Base-by-base conservation (phyloP, 2,329 filamentous ascomycete genomes). In the Cytospora piceae region DNA sequence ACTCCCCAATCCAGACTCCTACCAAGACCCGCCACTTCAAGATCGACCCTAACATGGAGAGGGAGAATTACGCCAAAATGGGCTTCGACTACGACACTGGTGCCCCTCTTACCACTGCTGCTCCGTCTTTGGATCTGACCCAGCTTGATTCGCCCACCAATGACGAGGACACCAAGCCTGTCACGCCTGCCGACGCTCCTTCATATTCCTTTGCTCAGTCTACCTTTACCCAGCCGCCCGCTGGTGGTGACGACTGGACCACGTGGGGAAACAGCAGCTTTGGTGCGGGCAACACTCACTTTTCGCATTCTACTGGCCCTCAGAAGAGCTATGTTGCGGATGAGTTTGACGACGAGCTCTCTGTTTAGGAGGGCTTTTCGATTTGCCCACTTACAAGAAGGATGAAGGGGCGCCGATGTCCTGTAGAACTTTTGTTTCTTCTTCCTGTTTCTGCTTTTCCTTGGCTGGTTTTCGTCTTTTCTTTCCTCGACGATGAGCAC, bases 91-190 rank as follows among this genome's bases (percentile, higher is more conserved):
- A n/a, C 39, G 60, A 62, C 24, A 22, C 37, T 27, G 37, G 46
- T 39, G 24, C 42, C 2, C 42, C 42, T 46, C 42, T 46, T 46
- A 11, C 20, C 17, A 46, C 42, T 20, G 20, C 42, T 46, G 46
- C 39, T n/a, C 53, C 60, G 12, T 39, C 64, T 39, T 54, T 70
- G 29, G 70, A 71, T 29, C 53, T 69, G 49, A 71, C 68, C 52
- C 68, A 70, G 62, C 56, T 61, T 34, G 62, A 70, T n/a, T 69
- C 70, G 4, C 68, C 69, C 3, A 61, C 59, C 20, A 65, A 65
- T 29, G 37, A 58, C 20, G 57, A 64, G 15, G 57, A 49, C 32
- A 53, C 63, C 49, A 64, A 68, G 59, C 64, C 46, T 4, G 37
- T 57, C 12, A 58, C 54, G 2, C 57, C 61, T 27, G 52, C 20